Evolutionary conservation across 805 yeast species (phyloP).

Genomic region (Candida andamanensis): DNA sequence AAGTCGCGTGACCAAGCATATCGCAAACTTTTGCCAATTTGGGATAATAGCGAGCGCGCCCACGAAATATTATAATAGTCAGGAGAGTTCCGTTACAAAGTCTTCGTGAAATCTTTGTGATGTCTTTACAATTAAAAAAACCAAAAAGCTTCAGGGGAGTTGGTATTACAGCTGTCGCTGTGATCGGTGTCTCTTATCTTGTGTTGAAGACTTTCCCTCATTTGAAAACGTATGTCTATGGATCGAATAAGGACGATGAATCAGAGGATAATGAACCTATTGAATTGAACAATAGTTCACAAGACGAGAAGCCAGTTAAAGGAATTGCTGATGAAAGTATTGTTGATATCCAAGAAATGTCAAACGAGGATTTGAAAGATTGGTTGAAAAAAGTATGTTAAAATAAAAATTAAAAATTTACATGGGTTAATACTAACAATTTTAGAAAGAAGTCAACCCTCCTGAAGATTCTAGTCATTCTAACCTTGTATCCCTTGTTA

Average conservation of each 20-base stretch:
- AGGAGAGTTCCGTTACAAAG: too few relatives aligned
- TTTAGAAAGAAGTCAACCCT: conserved; percentile 42
- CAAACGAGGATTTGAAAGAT: conserved; percentile 29
- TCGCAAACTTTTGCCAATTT: too few relatives aligned
- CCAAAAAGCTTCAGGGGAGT: conserved; percentile 10
- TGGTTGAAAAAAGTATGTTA: conserved; percentile 37
- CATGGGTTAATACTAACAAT: conserved; percentile 15
- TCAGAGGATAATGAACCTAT: conserved; percentile 21
- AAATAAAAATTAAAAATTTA: background rate
- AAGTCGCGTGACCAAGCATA: too few relatives aligned
- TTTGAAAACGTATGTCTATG: conserved; percentile 23
- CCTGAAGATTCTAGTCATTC: conserved; percentile 42
- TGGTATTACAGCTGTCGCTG: conserved; percentile 36
- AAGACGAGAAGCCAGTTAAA: conserved; percentile 1
- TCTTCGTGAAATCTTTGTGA: too few relatives aligned
- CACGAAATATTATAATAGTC: too few relatives aligned
- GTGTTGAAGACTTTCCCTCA: conserved; percentile 49
- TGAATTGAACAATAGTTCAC: conserved; percentile 11
- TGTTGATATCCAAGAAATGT: conserved; percentile 30
- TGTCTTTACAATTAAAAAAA: conserved; percentile 14
- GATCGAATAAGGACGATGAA: conserved; percentile 14
- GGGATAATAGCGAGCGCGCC: too few relatives aligned
- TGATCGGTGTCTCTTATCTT: conserved; percentile 39
- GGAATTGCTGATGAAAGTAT: conserved; percentile 12
- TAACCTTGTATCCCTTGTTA: conserved; percentile 45